These are phyloP conservation scores for Albophoma yamanashiensis DNA, from an alignment of 2,329 filamentous ascomycete genomes.

Conservation along the genomic window DNA sequence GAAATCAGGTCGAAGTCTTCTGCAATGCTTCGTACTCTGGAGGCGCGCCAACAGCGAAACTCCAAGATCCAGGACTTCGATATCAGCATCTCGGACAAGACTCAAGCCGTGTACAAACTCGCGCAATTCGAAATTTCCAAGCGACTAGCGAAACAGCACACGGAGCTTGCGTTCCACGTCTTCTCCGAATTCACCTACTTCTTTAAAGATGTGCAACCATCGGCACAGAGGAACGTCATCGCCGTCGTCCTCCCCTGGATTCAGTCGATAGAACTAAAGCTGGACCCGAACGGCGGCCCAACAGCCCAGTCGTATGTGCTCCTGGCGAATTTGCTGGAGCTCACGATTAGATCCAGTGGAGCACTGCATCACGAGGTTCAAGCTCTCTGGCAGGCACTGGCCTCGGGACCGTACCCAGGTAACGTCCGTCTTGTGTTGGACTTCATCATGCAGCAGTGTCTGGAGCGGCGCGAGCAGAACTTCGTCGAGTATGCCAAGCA, in stretches of 20 bases:
- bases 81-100: slow-evolving; percentile 97
- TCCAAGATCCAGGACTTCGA: slow-evolving; percentile 96
- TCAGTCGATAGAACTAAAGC: slow-evolving; percentile 81
- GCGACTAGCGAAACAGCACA: slow-evolving; percentile 76
- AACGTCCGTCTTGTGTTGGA: slow-evolving; percentile 93
- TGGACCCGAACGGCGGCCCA: slow-evolving; percentile 85
- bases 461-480: slow-evolving; percentile 92
- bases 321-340: slow-evolving; percentile 87
- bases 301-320: slow-evolving; percentile 91
- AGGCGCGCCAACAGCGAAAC: slow-evolving; percentile 65
- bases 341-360: slow-evolving; percentile 85
- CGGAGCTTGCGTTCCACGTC: slow-evolving; percentile 81
- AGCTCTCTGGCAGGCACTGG: slow-evolving; percentile 91
- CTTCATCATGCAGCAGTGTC: slow-evolving; percentile 88
- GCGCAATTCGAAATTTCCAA: slow-evolving; percentile 96
- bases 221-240: slow-evolving; percentile 85
- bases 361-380: slow-evolving; percentile 93
- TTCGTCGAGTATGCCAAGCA: slow-evolving; percentile 98
- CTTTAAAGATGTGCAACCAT: slow-evolving; percentile 76
- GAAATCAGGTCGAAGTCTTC: slow-evolving; percentile 84
- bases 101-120: slow-evolving; percentile 93
- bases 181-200: slow-evolving; percentile 94
- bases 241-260: slow-evolving; percentile 95
- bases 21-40: slow-evolving; percentile 66
- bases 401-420: slow-evolving; percentile 81